A percentile compares a stretch with the other conserved stretches of the same genome.
These are phyloP conservation scores for Mycena crocata DNA, from an alignment of 768 basidiomycete species.

Conservation along the genomic window DNA sequence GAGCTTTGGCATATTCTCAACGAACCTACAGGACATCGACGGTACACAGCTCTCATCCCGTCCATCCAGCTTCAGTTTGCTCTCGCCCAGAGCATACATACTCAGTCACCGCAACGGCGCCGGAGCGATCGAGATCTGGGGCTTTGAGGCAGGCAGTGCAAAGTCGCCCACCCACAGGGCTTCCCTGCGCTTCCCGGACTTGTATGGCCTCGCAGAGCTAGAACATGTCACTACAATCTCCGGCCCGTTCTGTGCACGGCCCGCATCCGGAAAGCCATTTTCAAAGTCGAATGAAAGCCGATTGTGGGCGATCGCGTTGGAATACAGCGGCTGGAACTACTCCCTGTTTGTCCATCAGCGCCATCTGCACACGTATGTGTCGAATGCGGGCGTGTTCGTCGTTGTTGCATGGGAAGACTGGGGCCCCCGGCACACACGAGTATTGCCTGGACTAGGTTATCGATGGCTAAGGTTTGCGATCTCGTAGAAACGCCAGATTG, in stretches of 20 bases:
- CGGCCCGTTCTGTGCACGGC: conserved; percentile 16
- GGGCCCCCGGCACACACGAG: conserved; percentile 28
- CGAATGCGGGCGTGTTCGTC: neutral
- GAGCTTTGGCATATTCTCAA: neutral
- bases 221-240: neutral
- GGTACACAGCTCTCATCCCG: neutral
- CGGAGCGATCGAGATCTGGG: neutral
- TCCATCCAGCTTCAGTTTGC: neutral
- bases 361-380: conserved; percentile 3
- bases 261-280: conserved; percentile 2
- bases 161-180: neutral
- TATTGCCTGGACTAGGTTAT: conserved; percentile 9
- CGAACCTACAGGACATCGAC: neutral
- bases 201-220: too few relatives aligned
- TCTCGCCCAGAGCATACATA: conserved; percentile 10
- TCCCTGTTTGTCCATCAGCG: conserved; percentile 19
- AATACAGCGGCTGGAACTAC: conserved; percentile 9
- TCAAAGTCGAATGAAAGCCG: conserved; percentile 17
- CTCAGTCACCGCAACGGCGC: neutral
- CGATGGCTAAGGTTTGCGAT: conserved; percentile 13
- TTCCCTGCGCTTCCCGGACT: neutral
- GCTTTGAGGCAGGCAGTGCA: neutral
- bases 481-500: too few relatives aligned
- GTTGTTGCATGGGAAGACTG: conserved; percentile 26
- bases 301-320: conserved; percentile 16